Evolutionary conservation across 805 yeast genomes (phyloP), one percentile per base, ranked within the genome.

Genomic region (Saccharomycopsis sp.): DNA sequence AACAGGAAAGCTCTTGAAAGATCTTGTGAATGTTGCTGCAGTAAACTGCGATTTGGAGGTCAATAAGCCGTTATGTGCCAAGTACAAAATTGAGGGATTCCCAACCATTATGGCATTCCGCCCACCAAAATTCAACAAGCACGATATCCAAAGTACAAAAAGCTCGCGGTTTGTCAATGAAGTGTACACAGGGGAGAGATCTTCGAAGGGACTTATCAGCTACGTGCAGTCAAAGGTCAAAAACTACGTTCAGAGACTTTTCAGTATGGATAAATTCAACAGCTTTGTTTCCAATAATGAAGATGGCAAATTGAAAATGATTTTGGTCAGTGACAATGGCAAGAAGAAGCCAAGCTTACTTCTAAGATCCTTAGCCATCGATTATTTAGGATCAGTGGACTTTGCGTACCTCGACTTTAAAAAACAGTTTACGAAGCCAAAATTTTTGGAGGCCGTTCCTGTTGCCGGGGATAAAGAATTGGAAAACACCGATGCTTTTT

Each of bases 91-190:
- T 34, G 75, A 81, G 63, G 96, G 97, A 0, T 92, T 79, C 70
- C 99, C 99, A 7, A 89, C 97, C 0, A 69, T 94, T 34, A 71
- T 84, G 73, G 85, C 86, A 2, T 91, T 87, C 72, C 79, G 92
- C 65, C 96, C 97, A 1, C 91, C 94, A 20, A 89, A 88, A 66
- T 73, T 73, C 29, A 67, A 71, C 50, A 47, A 70, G 2, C 64
- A 65, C 15, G 62, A 68, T 16, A 51, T 57, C 29, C 24, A 37
- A 3, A 41, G 20, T 9, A 51, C 54, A 9, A 54, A 54, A 15
- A 63, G 52, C 15, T 20, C 51, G 1, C 51, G 53, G 23, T 86
- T 81, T 69, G 80, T 80, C 0, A 72, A 76, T 1, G 92, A 85
- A 63, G 65, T 71, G 0, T 86, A 84, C 67, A 73, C 72, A 53